Evolutionary conservation across 257 asterid genomes (phyloP), one percentile per base, ranked within the genome.

Genomic region (Jacaranda mimosifolia): DNA sequence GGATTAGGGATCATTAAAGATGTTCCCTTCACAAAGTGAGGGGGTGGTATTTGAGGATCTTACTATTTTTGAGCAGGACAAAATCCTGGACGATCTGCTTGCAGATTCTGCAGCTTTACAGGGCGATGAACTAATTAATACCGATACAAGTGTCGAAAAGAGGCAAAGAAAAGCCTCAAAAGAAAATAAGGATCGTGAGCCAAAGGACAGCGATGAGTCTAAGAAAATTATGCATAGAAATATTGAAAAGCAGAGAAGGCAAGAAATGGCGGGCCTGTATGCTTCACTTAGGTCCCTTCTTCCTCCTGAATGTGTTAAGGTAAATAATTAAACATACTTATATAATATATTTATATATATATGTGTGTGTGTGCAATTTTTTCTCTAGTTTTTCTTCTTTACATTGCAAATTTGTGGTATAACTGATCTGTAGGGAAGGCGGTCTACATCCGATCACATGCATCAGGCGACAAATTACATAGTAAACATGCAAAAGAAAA

Each of bases 241-340:
- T 4, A 55, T 77, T 9, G 97, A 91, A 65, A 81, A 87, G 76
- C 88, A 88, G 64, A 87, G 94, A 58, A 83, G 92, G 82, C 84
- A 82, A 83, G 91, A 88, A 80, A 88, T 90, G 94, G 48, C 92
- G 1, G 55, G 21, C 51, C 91, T 89, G 15, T 74, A 82, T 36
- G 80, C 82, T 9, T 80, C 91, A 2, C 94, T 91, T 32, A 81
- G 87, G 69, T 74, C 89, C 72, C 85, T 84, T 51, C 89, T 90
- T 68, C 96, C 92, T 40, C 70, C 72, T 35, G 85, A 89, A 63
- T 86, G 73, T 60, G 74, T 91, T 66, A 89, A 87, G 93, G 95
- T 91, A 18, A n/a, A 0, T 48, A n/a, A 3, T 8, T 9, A 48
- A 3, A 9, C 1, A 12, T 48, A 48, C 7, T 7, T 46, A 46